Evolutionary conservation across 2,329 filamentous ascomycete species (phyloP), one percentile per base, ranked within the genome.

Genomic region (Botrytis pseudocinerea): DNA sequence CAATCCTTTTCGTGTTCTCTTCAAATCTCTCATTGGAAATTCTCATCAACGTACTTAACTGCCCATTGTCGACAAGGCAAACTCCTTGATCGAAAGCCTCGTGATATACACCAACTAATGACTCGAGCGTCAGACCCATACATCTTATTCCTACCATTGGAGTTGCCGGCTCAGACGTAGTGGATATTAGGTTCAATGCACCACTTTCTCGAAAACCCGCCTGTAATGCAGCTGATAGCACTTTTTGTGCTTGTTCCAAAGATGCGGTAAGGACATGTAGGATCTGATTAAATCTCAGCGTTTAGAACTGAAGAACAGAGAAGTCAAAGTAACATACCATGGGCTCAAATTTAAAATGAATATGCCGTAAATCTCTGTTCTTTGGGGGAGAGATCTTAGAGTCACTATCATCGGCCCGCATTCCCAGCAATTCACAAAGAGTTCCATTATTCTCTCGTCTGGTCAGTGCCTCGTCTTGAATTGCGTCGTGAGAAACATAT

Each of bases 311-410:
- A 7, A 20, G 60, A 40, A 4, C 57, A 59, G 14, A 40, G 64
- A 9, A 42, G 5, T 35, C 1, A 40, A 40, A 16, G 46, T 42
- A 44, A 77, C 90, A 80, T 87, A 97, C 95, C 94, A 98, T 94
- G 7, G 95, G 94, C 81, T 98, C 95, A 80, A 97, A 98, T 82
- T 97, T 96, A 83, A 97, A 93, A 82, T 95, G 93, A 69, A 97
- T 86, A 81, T 88, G 82, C 79, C 87, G 85, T n/a, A 68, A 70
- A 51, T 74, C 75, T n/a, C 44, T 40, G 16, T 46, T 61, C 18
- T 38, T 44, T 20, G 12, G 25, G 35, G 40, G 46, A 42, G 35
- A 25, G n/a, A 20, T n/a, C 20, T 22, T n/a, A 7, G 40, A 22
- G 22, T 48, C 71, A 73, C 71, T 74, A 63, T 76, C 76, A 78